Evolutionary conservation across 192 early-diverging fungal genomes (phyloP).

Genomic region (Backusella westeae): DNA sequence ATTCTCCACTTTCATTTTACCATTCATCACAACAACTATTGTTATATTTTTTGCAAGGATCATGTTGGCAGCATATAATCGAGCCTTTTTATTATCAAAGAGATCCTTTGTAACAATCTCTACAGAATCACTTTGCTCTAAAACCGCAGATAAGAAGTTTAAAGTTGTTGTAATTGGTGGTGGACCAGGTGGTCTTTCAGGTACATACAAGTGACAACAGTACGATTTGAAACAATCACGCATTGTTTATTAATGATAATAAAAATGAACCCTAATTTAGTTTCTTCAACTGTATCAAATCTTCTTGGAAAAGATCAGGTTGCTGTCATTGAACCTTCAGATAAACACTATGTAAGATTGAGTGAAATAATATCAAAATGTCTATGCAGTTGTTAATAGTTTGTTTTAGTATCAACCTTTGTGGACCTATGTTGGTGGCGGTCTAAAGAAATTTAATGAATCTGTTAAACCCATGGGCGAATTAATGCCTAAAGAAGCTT

Average conservation of each 20-base stretch:
- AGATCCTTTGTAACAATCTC: slow-evolving; percentile 25
- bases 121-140: neutral
- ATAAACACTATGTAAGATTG: slow-evolving; percentile 60
- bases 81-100: slow-evolving; percentile 2
- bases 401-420: slow-evolving; percentile 73
- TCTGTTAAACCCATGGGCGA: slow-evolving; percentile 62
- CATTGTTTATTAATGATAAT: neutral
- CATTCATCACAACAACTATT: neutral
- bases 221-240: neutral
- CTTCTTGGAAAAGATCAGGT: slow-evolving; percentile 61
- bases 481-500: slow-evolving; percentile 66
- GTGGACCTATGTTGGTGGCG: slow-evolving; percentile 89
- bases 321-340: slow-evolving; percentile 74
- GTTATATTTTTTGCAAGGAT: neutral
- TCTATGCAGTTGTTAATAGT: neutral
- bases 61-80: slow-evolving; percentile 21
- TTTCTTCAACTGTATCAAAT: slow-evolving; percentile 66
- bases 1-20: neutral
- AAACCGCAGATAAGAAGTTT: slow-evolving; percentile 28
- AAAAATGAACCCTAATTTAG: slow-evolving; percentile 24
- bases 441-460: slow-evolving; percentile 74
- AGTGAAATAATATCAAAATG: neutral
- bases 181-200: slow-evolving; percentile 52
- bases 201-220: slow-evolving; percentile 14
- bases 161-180: slow-evolving; percentile 59